phyloP scores from a whole-genome alignment of 768 basidiomycete species.

The Holtermannia corniformis region DNA sequence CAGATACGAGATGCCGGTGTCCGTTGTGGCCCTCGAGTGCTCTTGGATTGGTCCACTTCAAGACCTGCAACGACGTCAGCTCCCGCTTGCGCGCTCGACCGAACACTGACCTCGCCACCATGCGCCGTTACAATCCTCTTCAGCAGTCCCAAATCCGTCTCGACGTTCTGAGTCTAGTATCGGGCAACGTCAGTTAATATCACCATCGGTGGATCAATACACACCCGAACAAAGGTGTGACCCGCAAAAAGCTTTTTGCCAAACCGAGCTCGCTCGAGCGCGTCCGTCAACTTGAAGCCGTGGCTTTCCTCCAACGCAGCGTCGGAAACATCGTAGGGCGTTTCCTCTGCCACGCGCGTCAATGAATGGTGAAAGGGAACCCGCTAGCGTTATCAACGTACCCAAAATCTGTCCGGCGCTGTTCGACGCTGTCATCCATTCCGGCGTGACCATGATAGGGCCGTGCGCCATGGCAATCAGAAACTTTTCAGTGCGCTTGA shows the following conservation, averaged over 20 bases:
- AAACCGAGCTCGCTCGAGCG: constrained; percentile 49
- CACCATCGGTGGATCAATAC: constrained; percentile 30
- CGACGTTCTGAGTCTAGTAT: constrained; percentile 62
- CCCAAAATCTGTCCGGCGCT: constrained; percentile 54
- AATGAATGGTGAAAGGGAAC: background rate
- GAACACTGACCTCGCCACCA: constrained; percentile 61
- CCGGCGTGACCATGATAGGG: constrained; percentile 54
- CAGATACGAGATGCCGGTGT: too few species aligned
- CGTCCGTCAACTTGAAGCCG: constrained; percentile 54
- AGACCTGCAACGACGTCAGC: too few species aligned
- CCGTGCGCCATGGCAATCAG: constrained; percentile 61
- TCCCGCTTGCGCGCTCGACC: too few species aligned
- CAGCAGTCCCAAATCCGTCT: constrained; percentile 50
- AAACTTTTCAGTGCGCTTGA: constrained; percentile 82
- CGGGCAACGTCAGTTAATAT: constrained; percentile 61
- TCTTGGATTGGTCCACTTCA: too few species aligned
- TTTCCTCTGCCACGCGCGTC: constrained; percentile 49
- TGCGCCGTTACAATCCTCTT: constrained; percentile 60
- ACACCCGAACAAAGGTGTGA: background rate
- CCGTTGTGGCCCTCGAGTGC: too few species aligned
- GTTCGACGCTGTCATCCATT: constrained; percentile 61
- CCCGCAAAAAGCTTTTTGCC: background rate
- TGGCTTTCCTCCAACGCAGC: constrained; percentile 56
- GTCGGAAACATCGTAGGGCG: constrained; percentile 55
- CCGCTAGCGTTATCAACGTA: constrained; percentile 46